Evolutionary conservation across 257 asterid species (phyloP).

Genomic region (Asclepias syriaca): DNA sequence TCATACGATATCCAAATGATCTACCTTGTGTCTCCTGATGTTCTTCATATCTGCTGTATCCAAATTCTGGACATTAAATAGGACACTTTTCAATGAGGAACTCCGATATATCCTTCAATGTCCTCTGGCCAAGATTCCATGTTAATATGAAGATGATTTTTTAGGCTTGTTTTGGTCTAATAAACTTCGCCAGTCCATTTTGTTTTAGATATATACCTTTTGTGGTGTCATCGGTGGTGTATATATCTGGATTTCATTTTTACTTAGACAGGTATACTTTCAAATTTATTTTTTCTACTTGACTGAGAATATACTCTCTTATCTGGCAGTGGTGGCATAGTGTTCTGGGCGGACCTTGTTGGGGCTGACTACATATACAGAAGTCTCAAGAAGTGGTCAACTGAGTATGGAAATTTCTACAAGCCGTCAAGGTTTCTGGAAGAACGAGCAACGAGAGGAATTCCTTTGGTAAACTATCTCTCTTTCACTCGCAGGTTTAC

Average conservation of each 20-base stretch:
- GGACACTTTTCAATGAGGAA: neutral
- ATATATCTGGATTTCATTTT: neutral
- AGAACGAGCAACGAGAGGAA: constrained; percentile 85
- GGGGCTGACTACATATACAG: constrained; percentile 70
- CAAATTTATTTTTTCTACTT: neutral
- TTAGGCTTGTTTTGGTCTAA: neutral
- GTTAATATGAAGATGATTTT: neutral
- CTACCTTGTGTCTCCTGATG: neutral
- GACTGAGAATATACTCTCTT: neutral
- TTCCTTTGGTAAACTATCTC: constrained; percentile 71
- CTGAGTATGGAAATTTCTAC: constrained; percentile 64
- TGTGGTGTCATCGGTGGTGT: neutral
- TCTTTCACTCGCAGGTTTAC: constrained; percentile 4
- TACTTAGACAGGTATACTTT: neutral
- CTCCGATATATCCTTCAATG: neutral
- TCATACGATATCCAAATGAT: neutral
- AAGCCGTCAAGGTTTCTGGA: constrained; percentile 74
- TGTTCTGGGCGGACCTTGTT: constrained; percentile 92
- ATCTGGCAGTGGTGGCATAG: constrained; percentile 78
- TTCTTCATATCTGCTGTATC: too few relatives aligned
- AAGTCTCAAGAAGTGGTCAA: constrained; percentile 78
- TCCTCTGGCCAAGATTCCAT: too few relatives aligned
- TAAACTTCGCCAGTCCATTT: neutral
- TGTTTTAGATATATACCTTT: too few relatives aligned
- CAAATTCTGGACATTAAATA: neutral